Evolutionary conservation across 257 asterid species (phyloP), one percentile per base, ranked within the genome.

Genomic region (Anisodus acutangulus): DNA sequence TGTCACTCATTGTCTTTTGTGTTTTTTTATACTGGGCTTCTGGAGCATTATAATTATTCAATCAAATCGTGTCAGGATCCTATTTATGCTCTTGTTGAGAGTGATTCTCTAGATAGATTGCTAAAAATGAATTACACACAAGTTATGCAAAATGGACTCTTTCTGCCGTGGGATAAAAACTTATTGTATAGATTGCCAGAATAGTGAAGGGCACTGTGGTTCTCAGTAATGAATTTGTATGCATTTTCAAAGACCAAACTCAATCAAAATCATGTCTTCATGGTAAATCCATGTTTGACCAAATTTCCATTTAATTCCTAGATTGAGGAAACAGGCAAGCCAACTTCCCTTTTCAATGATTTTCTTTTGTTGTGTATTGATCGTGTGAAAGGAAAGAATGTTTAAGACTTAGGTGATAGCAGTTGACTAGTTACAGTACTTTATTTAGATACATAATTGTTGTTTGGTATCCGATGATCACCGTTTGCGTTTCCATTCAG

Each of bases 1-100:
- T 70, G 86, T 59, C 19, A 86, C 87, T n/a, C 87, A 54, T 78
- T 72, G 88, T 85, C 94, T 43, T 92, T 92, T 51, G 97, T 92
- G 3, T 89, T 88, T 79, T 90, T 88, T 59, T 92, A 90, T 81
- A 83, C 84, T 2, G 89, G 87, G 59, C 78, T 90, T 43, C 83
- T 90, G 8, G 26, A 81, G 68, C 91, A 86, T 39, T 80, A 83
- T 91, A 89, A 91, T 83, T 90, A 89, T 69, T 85, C 93, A 1
- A 13, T 83, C 17, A 47, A 41, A n/a, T 83, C 84, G 12, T 92
- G 94, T 79, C 87, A 80, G 71, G 66, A 83, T 17, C 87, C 87
- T 5, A 86, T 91, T 68, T 87, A 87, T 17, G 84, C 92, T 47
- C 64, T 60, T 11, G 82, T 53, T n/a, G 66, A 53, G 82, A 6